Evolutionary conservation across 164 flowering plant genomes (phyloP).

Genomic region (Vitis cinerea): DNA sequence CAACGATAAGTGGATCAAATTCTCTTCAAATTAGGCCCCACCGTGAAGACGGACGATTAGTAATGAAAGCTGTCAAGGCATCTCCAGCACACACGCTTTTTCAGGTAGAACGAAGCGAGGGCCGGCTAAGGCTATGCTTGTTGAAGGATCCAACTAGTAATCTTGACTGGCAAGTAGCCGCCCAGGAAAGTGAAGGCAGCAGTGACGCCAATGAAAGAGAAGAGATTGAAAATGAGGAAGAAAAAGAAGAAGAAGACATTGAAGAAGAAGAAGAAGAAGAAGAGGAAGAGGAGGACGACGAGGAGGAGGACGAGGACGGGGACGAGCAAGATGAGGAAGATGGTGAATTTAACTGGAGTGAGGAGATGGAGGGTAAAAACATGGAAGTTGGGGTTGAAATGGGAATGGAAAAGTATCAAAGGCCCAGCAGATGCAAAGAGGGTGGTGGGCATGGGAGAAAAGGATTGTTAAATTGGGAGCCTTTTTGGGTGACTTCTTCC

Average conservation of each 20-base stretch:
- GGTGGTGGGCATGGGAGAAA: constrained; percentile 42
- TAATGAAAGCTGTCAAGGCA: constrained; percentile 48
- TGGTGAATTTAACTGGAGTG: neutral
- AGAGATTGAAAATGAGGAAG: neutral
- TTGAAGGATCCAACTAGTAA: constrained; percentile 3
- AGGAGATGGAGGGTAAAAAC: constrained; percentile 18
- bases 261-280: constrained; percentile 7
- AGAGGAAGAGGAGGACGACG: neutral
- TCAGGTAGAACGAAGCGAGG: constrained; percentile 60
- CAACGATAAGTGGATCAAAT: constrained; percentile 48
- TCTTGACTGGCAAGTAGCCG: constrained; percentile 6
- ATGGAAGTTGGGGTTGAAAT: constrained; percentile 28
- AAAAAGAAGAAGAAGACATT: neutral
- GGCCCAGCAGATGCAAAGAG: constrained; percentile 58
- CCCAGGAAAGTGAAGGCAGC: constrained; percentile 11
- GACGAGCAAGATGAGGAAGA: no score
- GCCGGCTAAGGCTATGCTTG: constrained; percentile 59
- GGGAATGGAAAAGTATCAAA: constrained; percentile 34
- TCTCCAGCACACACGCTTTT: constrained; percentile 37
- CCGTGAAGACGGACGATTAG: constrained; percentile 65
- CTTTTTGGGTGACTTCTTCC: constrained; percentile 52
- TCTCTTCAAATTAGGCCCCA: constrained; percentile 44
- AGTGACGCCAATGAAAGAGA: neutral
- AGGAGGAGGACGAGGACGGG: neutral
- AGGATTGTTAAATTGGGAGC: constrained; percentile 42